Conservation (phyloP, 352 stramenopile species). For the Phytophthora constricta region DNA sequence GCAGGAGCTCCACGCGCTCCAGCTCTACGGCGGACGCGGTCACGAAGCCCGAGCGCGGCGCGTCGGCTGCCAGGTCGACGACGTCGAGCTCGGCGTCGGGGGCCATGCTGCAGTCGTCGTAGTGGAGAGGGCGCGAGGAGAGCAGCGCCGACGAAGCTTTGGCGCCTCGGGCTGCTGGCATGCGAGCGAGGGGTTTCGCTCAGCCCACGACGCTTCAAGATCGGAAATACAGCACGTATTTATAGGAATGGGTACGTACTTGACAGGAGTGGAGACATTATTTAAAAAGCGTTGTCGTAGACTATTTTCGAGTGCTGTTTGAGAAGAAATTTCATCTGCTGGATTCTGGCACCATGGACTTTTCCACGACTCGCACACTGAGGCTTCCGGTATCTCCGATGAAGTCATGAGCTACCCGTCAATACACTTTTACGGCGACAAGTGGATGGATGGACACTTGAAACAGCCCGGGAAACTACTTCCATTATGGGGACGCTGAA, state of each 20-base stretch:
- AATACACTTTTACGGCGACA: too few species aligned
- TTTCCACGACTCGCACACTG: too few species aligned
- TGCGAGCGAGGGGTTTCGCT: conserved; percentile 31
- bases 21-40: conserved; percentile 40
- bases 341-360: too few species aligned
- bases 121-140: conserved; percentile 16
- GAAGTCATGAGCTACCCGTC: too few species aligned
- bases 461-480: too few species aligned
- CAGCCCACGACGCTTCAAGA: not conserved
- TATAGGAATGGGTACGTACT: too few species aligned
- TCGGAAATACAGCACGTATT: not conserved
- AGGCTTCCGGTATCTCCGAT: too few species aligned
- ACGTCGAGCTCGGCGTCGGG: conserved; percentile 31
- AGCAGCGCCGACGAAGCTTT: conserved; percentile 29
- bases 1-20: conserved; percentile 51
- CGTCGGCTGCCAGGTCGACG: conserved; percentile 32
- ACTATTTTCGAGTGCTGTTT: too few species aligned
- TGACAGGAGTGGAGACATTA: too few species aligned
- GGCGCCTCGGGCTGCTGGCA: conserved; percentile 6
- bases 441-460: too few species aligned
- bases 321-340: too few species aligned
- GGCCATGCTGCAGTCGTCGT: conserved; percentile 14
- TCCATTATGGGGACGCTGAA: too few species aligned
- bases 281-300: not conserved
- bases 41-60: conserved; percentile 39